Conservation (phyloP, 192 early-diverging fungal species). For the Chytriomyces confervae region DNA sequence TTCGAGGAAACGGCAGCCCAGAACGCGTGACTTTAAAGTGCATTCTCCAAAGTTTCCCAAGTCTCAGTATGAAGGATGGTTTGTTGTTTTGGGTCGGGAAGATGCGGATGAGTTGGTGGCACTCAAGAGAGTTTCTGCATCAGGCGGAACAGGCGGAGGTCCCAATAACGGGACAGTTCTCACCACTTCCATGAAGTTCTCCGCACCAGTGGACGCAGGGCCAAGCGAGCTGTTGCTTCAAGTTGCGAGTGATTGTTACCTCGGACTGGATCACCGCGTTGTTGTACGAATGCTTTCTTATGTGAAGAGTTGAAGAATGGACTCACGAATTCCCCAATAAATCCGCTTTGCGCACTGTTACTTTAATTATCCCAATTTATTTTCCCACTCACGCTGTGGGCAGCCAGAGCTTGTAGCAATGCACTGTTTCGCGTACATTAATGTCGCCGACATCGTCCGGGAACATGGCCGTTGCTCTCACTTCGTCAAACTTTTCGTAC, state of each 20-base stretch:
- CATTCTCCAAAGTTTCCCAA: constrained; percentile 88
- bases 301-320: constrained; percentile 14
- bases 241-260: constrained; percentile 31
- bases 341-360: too few species aligned
- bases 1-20: constrained; percentile 29
- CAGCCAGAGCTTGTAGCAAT: constrained; percentile 70
- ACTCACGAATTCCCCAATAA: too few species aligned
- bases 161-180: not conserved
- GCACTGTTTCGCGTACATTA: constrained; percentile 77
- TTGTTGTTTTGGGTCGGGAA: constrained; percentile 79
- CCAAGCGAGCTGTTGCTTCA: not conserved
- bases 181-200: constrained; percentile 21
- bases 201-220: constrained; percentile 17
- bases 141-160: not conserved
- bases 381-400: too few species aligned
- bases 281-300: constrained; percentile 16
- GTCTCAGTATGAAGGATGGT: constrained; percentile 93
- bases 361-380: too few species aligned
- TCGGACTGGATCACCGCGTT: constrained; percentile 68
- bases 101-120: constrained; percentile 73
- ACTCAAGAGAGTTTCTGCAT: constrained; percentile 73
- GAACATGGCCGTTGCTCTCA: constrained; percentile 84
- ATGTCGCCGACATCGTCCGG: constrained; percentile 83
- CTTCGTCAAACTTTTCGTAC: constrained; percentile 69
- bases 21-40: constrained; percentile 52